phyloP scores from a whole-genome alignment of 1,284 basidiomycete species.

The Rhizopogon parksii region DNA sequence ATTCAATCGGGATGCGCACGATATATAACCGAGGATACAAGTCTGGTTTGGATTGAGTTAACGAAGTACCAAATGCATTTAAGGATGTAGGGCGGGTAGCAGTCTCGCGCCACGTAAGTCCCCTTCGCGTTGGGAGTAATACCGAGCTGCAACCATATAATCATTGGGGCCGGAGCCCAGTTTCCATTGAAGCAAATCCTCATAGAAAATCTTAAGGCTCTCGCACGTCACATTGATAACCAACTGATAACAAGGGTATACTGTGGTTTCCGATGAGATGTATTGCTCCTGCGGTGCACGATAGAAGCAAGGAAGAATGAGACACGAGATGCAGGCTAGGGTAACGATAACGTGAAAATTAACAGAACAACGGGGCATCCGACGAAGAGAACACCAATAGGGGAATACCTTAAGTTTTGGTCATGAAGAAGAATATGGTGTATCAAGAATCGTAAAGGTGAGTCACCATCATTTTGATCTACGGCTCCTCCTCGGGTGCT shows the following conservation, averaged over 20 bases:
- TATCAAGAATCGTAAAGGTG: conserved; percentile 13
- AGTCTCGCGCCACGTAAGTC: no score
- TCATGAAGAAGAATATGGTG: conserved; percentile 21
- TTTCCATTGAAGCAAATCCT: no score
- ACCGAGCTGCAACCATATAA: no score
- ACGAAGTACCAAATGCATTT: no score
- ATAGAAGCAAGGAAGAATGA: conserved; percentile 10
- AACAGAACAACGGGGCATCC: conserved; percentile 19
- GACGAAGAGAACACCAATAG: conserved; percentile 28
- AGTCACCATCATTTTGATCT: conserved; percentile 21
- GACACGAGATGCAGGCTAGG: conserved; percentile 18
- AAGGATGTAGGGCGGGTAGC: no score
- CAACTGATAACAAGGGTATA: not conserved
- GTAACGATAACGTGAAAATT: conserved; percentile 29
- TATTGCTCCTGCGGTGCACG: conserved; percentile 1
- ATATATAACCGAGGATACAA: no score
- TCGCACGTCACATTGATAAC: not conserved
- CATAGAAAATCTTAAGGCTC: not conserved
- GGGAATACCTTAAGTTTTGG: conserved; percentile 30
- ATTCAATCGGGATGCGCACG: no score
- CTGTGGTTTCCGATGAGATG: conserved; percentile 1
- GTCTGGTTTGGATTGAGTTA: no score
- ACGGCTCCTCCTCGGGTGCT: conserved; percentile 50
- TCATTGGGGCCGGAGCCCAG: no score
- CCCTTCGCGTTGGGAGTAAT: no score